Percentiles rank a stretch among this genome's conserved stretches.
Conservation (phyloP, 179 eudicot genomes). For the Silene vulgaris region DNA sequence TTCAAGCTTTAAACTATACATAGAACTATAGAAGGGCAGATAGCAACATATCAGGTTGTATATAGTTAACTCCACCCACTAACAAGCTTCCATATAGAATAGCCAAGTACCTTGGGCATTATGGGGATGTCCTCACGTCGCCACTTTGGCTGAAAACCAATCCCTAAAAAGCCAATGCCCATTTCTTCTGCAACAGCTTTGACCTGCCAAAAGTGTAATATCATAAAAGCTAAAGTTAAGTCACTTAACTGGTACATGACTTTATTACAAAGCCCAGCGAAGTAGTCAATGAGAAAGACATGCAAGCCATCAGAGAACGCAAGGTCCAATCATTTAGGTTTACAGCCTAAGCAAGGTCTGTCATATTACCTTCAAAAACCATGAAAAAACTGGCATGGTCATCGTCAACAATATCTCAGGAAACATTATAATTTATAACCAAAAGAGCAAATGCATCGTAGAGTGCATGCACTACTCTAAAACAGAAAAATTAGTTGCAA, state of each 20-base stretch:
- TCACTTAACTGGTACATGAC: not conserved
- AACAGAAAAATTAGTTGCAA: not conserved
- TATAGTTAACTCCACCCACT: not conserved
- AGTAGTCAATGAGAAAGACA: not conserved
- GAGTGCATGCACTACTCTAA: too few species aligned
- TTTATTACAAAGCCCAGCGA: not conserved
- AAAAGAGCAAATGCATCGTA: not conserved
- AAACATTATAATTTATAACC: not conserved
- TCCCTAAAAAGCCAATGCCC: slow-evolving; percentile 96
- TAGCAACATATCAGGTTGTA: not conserved
- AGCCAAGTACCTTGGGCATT: slow-evolving; percentile 83
- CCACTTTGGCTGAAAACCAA: slow-evolving; percentile 98
- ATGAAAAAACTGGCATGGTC: not conserved
- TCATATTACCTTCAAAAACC: not conserved
- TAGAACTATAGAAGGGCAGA: not conserved
- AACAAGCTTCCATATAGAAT: not conserved
- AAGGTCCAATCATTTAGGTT: not conserved
- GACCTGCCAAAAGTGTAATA: slow-evolving; percentile 45
- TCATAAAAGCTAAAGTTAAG: slow-evolving; percentile 7
- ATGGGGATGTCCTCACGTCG: slow-evolving; percentile 68
- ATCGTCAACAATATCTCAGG: not conserved
- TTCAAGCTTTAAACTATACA: not conserved
- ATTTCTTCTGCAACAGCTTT: slow-evolving; percentile 98
- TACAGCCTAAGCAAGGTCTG: not conserved
- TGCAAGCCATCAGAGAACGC: not conserved